Base-by-base conservation (phyloP, 176 grass and related monocot genomes). In the Secale cereale region DNA sequence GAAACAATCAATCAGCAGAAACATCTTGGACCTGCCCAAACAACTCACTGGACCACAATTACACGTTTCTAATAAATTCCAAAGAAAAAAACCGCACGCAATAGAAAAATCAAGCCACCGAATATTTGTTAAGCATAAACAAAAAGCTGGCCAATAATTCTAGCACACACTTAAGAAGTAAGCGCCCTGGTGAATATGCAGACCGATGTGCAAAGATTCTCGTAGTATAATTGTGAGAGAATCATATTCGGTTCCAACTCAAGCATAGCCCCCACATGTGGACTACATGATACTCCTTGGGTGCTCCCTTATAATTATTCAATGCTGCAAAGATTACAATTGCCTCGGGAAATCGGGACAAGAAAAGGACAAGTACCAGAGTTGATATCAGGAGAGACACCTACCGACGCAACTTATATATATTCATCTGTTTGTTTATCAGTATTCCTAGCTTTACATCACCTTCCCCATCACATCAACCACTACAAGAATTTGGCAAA, bases 371-470 rank as follows among this genome's bases (percentile, higher is more conserved):
- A 59, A 67, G 59, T 57, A 22, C 59, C 46, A 28, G 10, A 86
- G 84, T 83, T 87, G 59, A 59, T 82, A 68, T 65, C 75, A 52
- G 70, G 46, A 79, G 67, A 74, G 84, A 68, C 82, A 79, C 80
- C 80, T 87, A 90, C 88, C 67, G 88, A 83, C 46, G 56, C 62
- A 6, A 77, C 32, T 71, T 72, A 7, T 20, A 57, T 20, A 57
- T 22, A 57, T 22, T 57, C 54, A 57, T 57, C 7, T 57, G 54
- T 57, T 57, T 57, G 54, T 77, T 84, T 70, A 91, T 71, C 13
- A 77, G 27, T 57, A 77, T 71, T 43, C 26, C 30, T 57, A 87
- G 64, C 85, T 91, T 91, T 87, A 88, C 85, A 91, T 84, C 85
- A 90, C 88, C 88, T 81, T 89, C 78, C 75, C 25, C 70, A 11